A percentile compares a stretch with the other conserved stretches of the same genome.
phyloP scores from a whole-genome alignment of 768 basidiomycete genomes.

The Hygrocybe punicea region DNA sequence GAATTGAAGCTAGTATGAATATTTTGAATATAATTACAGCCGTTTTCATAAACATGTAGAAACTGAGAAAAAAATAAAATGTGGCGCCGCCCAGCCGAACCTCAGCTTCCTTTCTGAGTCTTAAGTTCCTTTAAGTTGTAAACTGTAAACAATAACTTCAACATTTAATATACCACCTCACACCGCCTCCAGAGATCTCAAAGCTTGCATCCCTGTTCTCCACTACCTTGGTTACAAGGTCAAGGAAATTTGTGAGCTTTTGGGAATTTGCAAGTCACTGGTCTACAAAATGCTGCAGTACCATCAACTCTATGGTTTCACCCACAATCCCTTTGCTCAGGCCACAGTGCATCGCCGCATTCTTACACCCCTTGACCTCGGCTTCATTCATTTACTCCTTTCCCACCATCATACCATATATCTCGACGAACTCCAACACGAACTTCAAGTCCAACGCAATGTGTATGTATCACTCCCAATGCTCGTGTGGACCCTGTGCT shows the following conservation, averaged over 20 bases:
- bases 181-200: constrained; percentile 7
- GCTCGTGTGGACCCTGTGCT: not conserved
- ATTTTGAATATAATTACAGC: too few relatives aligned
- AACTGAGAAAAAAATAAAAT: too few relatives aligned
- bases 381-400: constrained; percentile 3
- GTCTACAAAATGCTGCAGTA: constrained; percentile 9
- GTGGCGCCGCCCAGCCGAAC: too few relatives aligned
- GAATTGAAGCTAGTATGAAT: too few relatives aligned
- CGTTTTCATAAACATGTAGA: too few relatives aligned
- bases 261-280: constrained; percentile 17
- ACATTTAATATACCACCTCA: not conserved
- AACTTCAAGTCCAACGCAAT: not conserved
- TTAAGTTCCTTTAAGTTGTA: too few relatives aligned
- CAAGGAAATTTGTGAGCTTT: constrained; percentile 17
- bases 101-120: too few relatives aligned
- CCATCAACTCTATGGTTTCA: not conserved
- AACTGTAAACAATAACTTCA: too few relatives aligned
- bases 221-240: constrained; percentile 11
- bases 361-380: constrained; percentile 6
- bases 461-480: not conserved
- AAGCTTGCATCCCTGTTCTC: constrained; percentile 18
- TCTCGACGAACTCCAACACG: constrained; percentile 2
- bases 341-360: not conserved
- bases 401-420: constrained; percentile 8
- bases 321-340: constrained; percentile 5